phyloP scores from a whole-genome alignment of 225 moss, liverwort and hornwort species.

The Thuidium tamariscinum region DNA sequence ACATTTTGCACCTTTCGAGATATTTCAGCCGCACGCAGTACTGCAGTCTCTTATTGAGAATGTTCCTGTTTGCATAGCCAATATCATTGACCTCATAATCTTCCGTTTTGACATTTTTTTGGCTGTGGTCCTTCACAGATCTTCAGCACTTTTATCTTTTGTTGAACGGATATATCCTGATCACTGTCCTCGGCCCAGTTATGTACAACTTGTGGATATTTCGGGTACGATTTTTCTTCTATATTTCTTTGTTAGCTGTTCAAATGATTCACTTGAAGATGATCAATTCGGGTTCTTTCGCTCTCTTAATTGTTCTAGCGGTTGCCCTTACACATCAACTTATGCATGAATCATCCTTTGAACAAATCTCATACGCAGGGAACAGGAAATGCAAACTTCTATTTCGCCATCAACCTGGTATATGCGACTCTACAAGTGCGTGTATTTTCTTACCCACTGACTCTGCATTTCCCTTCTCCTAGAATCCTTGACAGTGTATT shows the following conservation, averaged over 20 bases:
- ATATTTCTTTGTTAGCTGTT: not conserved
- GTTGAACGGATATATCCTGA: constrained; percentile 71
- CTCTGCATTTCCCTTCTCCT: not conserved
- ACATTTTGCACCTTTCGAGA: not conserved
- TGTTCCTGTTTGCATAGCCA: not conserved
- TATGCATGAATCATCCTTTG: not conserved
- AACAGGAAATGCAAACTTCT: constrained; percentile 95
- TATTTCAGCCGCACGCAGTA: not conserved
- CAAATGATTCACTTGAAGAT: not conserved
- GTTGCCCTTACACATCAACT: not conserved
- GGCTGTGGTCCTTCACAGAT: constrained; percentile 27
- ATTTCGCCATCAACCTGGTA: constrained; percentile 77
- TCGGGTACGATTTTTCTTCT: constrained; percentile 40
- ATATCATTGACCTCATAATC: not conserved
- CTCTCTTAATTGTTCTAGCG: not conserved
- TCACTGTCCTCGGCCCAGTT: constrained; percentile 74
- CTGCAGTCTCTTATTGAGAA: not conserved
- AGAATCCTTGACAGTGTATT: not conserved
- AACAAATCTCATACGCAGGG: constrained; percentile 32
- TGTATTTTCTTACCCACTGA: not conserved
- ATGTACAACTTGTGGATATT: constrained; percentile 98
- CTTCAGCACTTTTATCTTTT: constrained; percentile 70
- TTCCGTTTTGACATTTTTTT: not conserved
- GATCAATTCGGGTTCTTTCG: not conserved
- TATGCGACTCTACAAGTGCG: constrained; percentile 78